A percentile compares a stretch with the other conserved stretches of the same genome.
Conservation (phyloP, 2,329 filamentous ascomycete genomes). For the Xylaria sp. region DNA sequence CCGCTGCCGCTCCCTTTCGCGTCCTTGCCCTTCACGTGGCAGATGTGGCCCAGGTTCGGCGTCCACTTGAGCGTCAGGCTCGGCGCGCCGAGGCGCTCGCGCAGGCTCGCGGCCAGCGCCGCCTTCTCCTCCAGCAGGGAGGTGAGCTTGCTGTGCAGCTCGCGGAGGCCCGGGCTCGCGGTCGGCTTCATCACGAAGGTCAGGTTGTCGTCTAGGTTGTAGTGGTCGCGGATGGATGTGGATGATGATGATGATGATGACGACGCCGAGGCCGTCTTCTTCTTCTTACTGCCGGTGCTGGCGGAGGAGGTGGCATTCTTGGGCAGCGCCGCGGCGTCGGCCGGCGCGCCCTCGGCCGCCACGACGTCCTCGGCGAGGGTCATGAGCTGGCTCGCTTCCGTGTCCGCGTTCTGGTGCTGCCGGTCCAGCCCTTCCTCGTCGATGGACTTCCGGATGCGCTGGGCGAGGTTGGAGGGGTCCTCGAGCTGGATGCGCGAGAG, state of each 20-base stretch:
- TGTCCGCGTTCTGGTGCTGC: constrained; percentile 76
- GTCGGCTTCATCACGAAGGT: constrained; percentile 67
- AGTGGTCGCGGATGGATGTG: constrained; percentile 59
- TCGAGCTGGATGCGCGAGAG: constrained; percentile 63
- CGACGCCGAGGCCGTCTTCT: constrained; percentile 42
- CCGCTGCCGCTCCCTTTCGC: constrained; percentile 38
- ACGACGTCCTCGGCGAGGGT: constrained; percentile 74
- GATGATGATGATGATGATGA: too few relatives aligned
- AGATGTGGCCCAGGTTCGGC: constrained; percentile 84
- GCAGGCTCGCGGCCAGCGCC: constrained; percentile 62
- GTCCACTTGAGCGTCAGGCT: constrained; percentile 83
- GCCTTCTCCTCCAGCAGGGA: constrained; percentile 62
- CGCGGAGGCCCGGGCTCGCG: constrained; percentile 67
- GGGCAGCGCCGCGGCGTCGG: constrained; percentile 58
- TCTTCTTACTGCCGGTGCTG: constrained; percentile 43
- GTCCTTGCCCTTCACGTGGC: constrained; percentile 85
- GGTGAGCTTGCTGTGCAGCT: constrained; percentile 70
- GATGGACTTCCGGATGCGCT: constrained; percentile 74
- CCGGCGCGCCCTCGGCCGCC: constrained; percentile 63
- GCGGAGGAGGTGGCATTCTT: constrained; percentile 43
- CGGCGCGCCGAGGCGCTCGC: constrained; percentile 60
- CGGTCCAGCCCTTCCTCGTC: constrained; percentile 90
- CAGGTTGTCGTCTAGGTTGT: constrained; percentile 60
- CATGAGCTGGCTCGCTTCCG: constrained; percentile 70
- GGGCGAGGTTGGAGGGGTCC: constrained; percentile 68